Percentiles rank a stretch among this genome's conserved stretches.
Evolutionary conservation across 768 basidiomycete species (phyloP).

Genomic region (Epithele typhae): DNA sequence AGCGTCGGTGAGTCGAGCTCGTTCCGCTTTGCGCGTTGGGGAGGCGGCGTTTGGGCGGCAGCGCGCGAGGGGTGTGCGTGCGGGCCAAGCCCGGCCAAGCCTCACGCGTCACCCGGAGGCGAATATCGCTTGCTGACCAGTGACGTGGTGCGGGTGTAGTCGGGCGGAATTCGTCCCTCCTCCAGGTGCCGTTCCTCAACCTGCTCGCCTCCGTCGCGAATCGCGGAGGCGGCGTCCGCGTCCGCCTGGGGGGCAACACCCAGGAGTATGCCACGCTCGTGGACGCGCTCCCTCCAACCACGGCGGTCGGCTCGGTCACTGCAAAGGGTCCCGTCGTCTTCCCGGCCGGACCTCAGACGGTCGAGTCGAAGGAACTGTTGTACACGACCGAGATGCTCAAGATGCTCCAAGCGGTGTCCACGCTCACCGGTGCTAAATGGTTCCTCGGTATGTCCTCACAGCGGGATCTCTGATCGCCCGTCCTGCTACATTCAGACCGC

Average conservation of each 20-base stretch:
- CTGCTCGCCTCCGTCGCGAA: constrained; percentile 67
- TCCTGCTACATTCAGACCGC: no score
- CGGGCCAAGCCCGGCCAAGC: no score
- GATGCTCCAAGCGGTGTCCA: constrained; percentile 56
- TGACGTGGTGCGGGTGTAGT: constrained; percentile 32
- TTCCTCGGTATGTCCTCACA: constrained; percentile 49
- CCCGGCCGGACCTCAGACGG: no score
- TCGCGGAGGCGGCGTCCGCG: constrained; percentile 54
- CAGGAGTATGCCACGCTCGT: constrained; percentile 63
- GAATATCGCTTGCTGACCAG: no score
- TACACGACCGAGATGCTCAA: constrained; percentile 59
- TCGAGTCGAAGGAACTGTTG: no score
- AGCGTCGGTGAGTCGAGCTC: constrained; percentile 53
- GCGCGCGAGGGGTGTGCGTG: no score
- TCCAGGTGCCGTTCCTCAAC: constrained; percentile 71
- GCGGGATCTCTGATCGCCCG: no score
- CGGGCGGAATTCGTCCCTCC: constrained; percentile 48
- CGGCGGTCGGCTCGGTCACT: constrained; percentile 47
- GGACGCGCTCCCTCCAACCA: constrained; percentile 41
- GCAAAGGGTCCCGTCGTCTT: neutral
- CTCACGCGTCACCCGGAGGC: no score
- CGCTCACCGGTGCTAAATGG: constrained; percentile 60
- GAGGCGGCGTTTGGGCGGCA: no score
- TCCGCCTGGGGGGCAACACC: constrained; percentile 80
- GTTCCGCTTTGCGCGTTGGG: no score